Conservation (phyloP, 768 basidiomycete species). For the Lentinula guzmanii region DNA sequence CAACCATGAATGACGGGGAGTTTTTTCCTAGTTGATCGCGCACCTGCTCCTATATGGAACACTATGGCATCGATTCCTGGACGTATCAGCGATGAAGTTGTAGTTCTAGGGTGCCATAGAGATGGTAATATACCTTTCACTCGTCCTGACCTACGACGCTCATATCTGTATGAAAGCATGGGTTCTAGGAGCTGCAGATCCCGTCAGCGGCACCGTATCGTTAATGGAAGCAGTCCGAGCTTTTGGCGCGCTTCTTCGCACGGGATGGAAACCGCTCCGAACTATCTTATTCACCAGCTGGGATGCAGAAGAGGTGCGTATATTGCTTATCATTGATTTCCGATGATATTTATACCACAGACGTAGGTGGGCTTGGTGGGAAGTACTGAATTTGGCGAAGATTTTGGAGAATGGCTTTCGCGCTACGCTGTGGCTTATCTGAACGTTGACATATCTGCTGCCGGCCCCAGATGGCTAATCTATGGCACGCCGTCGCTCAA, state of each 20-base stretch:
- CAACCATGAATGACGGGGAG: not conserved
- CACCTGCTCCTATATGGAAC: conserved; percentile 90
- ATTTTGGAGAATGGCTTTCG: conserved; percentile 77
- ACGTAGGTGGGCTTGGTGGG: conserved; percentile 66
- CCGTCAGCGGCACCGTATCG: conserved; percentile 74
- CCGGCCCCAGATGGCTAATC: conserved; percentile 51
- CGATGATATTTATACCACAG: not conserved
- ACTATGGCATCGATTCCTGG: conserved; percentile 80
- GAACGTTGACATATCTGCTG: conserved; percentile 68
- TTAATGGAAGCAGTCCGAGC: conserved; percentile 74
- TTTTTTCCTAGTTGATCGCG: conserved; percentile 51
- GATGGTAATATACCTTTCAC: conserved; percentile 55
- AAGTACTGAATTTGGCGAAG: conserved; percentile 92
- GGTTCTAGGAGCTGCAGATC: conserved; percentile 81
- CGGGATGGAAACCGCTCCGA: conserved; percentile 81
- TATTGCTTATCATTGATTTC: not conserved
- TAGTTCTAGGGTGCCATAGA: conserved; percentile 84
- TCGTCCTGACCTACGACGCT: not conserved
- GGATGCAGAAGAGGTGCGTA: conserved; percentile 62
- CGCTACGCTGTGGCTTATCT: conserved; percentile 81
- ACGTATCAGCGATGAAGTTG: conserved; percentile 76
- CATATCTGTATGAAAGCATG: conserved; percentile 32
- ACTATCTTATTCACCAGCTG: conserved; percentile 70
- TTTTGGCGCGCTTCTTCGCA: conserved; percentile 57
- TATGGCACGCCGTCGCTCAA: not conserved